Evolutionary conservation across 1,139 yeast species (phyloP).

Genomic region (Candida mesenterica): DNA sequence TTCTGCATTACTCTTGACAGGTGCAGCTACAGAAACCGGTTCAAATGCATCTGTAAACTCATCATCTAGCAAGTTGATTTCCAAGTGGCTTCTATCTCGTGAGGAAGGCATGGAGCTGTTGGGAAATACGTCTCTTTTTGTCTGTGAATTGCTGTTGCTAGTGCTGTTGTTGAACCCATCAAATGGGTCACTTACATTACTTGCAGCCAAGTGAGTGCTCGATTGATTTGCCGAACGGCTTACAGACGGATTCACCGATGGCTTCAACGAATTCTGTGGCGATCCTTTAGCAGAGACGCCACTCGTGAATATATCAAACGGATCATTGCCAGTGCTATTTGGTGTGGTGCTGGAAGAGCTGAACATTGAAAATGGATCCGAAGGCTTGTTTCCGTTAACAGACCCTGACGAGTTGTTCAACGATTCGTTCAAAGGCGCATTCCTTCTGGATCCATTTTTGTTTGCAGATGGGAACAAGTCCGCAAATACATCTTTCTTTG

Average conservation of each 20-base stretch:
- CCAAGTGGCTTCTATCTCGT: too few relatives aligned
- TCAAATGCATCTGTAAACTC: slow-evolving; percentile 42
- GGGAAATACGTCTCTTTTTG: too few relatives aligned
- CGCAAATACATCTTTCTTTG: slow-evolving; percentile 49
- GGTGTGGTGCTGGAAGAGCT: background rate
- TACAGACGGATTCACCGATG: too few relatives aligned
- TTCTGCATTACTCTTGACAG: too few relatives aligned
- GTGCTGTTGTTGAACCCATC: background rate
- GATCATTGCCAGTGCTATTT: background rate
- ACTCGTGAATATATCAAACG: slow-evolving; percentile 6
- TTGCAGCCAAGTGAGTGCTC: background rate
- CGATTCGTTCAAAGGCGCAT: slow-evolving; percentile 5
- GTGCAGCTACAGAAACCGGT: slow-evolving; percentile 6
- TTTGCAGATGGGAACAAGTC: slow-evolving; percentile 43
- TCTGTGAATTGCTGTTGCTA: too few relatives aligned
- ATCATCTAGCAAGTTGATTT: slow-evolving; percentile 33
- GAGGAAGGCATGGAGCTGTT: too few relatives aligned
- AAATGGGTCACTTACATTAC: background rate
- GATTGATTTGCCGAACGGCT: background rate
- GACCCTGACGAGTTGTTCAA: background rate
- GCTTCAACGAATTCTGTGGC: too few relatives aligned
- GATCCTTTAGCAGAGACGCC: too few relatives aligned
- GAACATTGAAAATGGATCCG: slow-evolving; percentile 1
- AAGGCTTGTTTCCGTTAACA: background rate
- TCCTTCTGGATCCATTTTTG: slow-evolving; percentile 6